Conservation (phyloP, 2,329 filamentous ascomycete species). For the Thielaviopsis populi region DNA sequence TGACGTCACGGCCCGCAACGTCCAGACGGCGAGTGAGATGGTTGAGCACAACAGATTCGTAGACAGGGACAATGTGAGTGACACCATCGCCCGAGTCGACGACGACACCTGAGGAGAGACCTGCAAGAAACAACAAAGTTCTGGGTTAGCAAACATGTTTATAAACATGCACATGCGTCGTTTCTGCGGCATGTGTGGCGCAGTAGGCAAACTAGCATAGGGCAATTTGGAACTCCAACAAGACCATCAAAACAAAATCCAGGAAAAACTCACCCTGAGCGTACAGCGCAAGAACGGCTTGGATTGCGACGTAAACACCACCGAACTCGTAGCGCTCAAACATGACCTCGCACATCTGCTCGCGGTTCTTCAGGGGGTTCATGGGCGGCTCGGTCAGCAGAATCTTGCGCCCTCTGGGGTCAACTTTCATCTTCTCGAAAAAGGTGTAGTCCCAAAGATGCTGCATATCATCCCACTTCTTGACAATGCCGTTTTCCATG, state of each 20-base stretch:
- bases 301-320: conserved; percentile 94
- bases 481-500: conserved; percentile 99
- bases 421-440: conserved; percentile 87
- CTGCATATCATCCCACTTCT: conserved; percentile 99
- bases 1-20: conserved; percentile 91
- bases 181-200: background rate
- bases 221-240: background rate
- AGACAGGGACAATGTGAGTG: conserved; percentile 95
- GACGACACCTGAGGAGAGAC: conserved; percentile 85
- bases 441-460: conserved; percentile 99
- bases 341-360: conserved; percentile 99
- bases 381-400: conserved; percentile 92
- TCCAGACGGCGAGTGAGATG: conserved; percentile 89
- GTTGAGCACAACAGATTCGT: conserved; percentile 94
- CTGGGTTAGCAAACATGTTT: background rate
- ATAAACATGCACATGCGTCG: background rate
- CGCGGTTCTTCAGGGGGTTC: conserved; percentile 92
- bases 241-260: background rate
- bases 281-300: conserved; percentile 89
- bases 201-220: background rate
- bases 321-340: conserved; percentile 94
- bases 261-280: conserved; percentile 57
- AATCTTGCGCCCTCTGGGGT: conserved; percentile 87
- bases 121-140: conserved; percentile 27
- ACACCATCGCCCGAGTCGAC: conserved; percentile 97